Conservation (phyloP, 176 grass and related monocot species). For the Themeda triandra region DNA sequence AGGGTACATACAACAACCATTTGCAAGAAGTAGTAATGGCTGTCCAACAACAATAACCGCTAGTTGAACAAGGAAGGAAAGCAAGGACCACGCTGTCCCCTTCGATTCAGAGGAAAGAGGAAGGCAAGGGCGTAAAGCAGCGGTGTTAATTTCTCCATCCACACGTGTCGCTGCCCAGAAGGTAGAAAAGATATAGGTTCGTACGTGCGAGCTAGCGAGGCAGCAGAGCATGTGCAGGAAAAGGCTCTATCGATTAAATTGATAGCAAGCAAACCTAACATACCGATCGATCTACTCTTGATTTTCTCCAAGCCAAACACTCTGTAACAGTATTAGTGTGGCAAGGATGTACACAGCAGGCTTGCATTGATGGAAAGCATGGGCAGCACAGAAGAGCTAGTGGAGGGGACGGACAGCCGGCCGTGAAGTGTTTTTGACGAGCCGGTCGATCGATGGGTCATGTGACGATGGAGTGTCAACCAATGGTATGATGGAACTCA, state of each 20-base stretch:
- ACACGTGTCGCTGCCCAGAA: background rate
- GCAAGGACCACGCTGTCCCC: slow-evolving; percentile 15
- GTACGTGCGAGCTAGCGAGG: background rate
- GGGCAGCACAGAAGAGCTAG: background rate
- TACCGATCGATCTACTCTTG: no score
- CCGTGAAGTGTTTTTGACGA: background rate
- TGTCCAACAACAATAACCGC: background rate
- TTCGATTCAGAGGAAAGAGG: background rate
- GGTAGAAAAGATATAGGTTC: background rate
- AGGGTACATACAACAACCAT: background rate
- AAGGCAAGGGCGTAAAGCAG: background rate
- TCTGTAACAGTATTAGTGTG: background rate
- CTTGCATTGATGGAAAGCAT: slow-evolving; percentile 24
- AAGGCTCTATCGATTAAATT: slow-evolving; percentile 25
- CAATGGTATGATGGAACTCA: slow-evolving; percentile 43
- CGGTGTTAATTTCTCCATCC: no score
- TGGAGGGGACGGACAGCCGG: background rate
- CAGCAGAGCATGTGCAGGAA: slow-evolving; percentile 16
- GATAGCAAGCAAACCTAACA: background rate
- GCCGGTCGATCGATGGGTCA: slow-evolving; percentile 9
- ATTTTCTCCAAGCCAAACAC: no score
- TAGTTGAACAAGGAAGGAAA: slow-evolving; percentile 8
- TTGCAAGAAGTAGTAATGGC: background rate
- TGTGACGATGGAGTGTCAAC: slow-evolving; percentile 15
- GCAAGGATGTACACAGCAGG: slow-evolving; percentile 10